Evolutionary conservation across 1,284 basidiomycete genomes (phyloP).

Genomic region (Ustilago xerochloae): DNA sequence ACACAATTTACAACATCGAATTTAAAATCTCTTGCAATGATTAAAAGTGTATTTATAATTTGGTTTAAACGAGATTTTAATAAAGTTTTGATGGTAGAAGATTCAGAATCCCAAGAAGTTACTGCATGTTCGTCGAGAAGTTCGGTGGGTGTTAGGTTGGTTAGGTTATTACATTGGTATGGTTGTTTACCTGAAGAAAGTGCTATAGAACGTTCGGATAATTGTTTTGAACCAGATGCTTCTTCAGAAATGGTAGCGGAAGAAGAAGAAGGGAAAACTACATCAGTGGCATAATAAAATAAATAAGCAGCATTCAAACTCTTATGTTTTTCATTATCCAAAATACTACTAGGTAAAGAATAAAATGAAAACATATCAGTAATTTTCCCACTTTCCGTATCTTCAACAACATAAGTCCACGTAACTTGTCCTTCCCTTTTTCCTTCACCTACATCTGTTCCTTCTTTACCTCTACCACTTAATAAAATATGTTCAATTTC

Average conservation of each 20-base stretch:
- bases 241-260: neutral
- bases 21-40: conserved; percentile 79
- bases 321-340: conserved; percentile 72
- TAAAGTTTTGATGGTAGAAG: conserved; percentile 74
- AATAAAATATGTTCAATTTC: conserved; percentile 89
- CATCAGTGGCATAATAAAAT: conserved; percentile 80
- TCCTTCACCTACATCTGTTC: conserved; percentile 55
- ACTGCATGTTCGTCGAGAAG: conserved; percentile 49
- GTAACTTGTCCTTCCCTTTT: conserved; percentile 79
- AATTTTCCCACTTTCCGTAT: conserved; percentile 82
- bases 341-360: conserved; percentile 90
- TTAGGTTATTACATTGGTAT: conserved; percentile 53
- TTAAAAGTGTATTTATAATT: conserved; percentile 81
- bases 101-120: conserved; percentile 65
- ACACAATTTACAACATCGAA: conserved; percentile 98
- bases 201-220: conserved; percentile 28
- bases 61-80: conserved; percentile 79
- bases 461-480: conserved; percentile 79
- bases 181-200: conserved; percentile 19
- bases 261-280: conserved; percentile 28
- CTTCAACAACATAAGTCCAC: conserved; percentile 97
- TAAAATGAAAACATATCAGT: conserved; percentile 98
- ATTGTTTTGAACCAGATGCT: conserved; percentile 11
- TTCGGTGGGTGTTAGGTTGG: conserved; percentile 51
- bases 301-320: conserved; percentile 87